These are phyloP conservation scores for Stramenopiles sp. DNA, from an alignment of 352 stramenopile species.

Conservation along the genomic window DNA sequence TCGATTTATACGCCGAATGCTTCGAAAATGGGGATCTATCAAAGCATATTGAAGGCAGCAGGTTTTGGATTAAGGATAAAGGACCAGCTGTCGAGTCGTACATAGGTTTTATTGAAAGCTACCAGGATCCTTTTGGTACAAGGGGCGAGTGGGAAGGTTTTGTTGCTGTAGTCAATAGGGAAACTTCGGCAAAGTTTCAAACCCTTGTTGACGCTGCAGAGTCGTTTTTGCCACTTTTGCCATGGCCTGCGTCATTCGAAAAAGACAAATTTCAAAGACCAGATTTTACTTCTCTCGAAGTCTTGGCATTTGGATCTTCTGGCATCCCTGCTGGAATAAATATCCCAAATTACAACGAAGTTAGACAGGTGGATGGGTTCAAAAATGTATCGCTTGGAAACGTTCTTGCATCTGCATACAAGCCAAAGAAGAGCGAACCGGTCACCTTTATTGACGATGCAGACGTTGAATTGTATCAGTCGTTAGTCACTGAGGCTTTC, in stretches of 20 bases:
- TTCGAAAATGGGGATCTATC: slow-evolving; percentile 17
- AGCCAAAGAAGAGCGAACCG: slow-evolving; percentile 19
- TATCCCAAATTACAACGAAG: slow-evolving; percentile 25
- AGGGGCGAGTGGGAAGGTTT: slow-evolving; percentile 22
- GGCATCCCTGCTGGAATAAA: slow-evolving; percentile 26
- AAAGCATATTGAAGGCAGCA: slow-evolving; percentile 20
- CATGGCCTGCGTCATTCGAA: slow-evolving; percentile 23
- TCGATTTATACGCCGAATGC: background rate
- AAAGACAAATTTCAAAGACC: slow-evolving; percentile 24
- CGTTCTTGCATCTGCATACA: background rate
- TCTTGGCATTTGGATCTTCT: slow-evolving; percentile 20
- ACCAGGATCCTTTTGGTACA: slow-evolving; percentile 23
- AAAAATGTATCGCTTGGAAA: slow-evolving; percentile 25
- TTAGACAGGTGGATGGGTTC: slow-evolving; percentile 22
- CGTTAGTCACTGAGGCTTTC: slow-evolving; percentile 19
- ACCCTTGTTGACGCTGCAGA: slow-evolving; percentile 21
- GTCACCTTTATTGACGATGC: slow-evolving; percentile 18
- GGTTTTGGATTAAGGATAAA: slow-evolving; percentile 22
- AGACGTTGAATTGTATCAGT: slow-evolving; percentile 18
- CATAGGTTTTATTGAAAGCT: slow-evolving; percentile 25
- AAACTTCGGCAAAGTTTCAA: slow-evolving; percentile 20
- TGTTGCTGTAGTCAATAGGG: slow-evolving; percentile 24
- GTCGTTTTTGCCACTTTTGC: slow-evolving; percentile 18
- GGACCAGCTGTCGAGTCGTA: slow-evolving; percentile 22
- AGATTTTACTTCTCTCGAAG: slow-evolving; percentile 25